Conservation (phyloP, 2,329 filamentous ascomycete species). For the Diaporthe nobilis region DNA sequence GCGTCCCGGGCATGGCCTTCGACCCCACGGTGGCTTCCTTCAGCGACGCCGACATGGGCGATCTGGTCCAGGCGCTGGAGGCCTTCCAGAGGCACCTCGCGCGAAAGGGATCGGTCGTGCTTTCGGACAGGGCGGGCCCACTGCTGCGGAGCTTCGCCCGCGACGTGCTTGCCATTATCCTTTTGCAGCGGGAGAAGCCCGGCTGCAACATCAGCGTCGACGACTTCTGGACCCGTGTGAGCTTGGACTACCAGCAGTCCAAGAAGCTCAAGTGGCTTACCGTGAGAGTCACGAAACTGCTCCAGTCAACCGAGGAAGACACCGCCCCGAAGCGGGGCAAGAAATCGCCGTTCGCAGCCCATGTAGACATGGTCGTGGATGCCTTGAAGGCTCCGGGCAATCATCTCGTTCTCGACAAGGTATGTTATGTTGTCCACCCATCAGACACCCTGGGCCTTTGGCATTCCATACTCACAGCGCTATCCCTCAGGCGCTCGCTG, state of each 20-base stretch:
- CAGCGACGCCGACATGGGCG: background rate
- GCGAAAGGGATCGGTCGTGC: background rate
- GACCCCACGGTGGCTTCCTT: background rate
- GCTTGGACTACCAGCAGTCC: fast-evolving
- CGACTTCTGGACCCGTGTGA: background rate
- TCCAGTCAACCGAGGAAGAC: background rate
- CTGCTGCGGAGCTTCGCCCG: background rate
- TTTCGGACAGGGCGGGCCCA: background rate
- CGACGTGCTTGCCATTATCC: background rate
- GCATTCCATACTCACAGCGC: background rate
- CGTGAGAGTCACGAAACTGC: background rate
- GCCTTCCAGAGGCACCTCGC: background rate
- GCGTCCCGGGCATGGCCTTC: background rate
- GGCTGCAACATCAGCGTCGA: background rate
- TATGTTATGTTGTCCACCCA: background rate
- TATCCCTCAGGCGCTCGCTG: background rate
- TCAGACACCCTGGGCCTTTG: fast-evolving
- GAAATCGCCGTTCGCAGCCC: too few species aligned
- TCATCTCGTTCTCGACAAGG: background rate
- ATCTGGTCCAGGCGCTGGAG: conserved; percentile 3
- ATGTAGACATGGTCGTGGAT: background rate
- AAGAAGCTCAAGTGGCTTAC: background rate
- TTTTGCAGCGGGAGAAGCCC: background rate
- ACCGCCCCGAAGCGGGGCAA: too few species aligned
- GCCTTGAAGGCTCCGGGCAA: background rate